phyloP scores from a whole-genome alignment of 176 grass and related monocot species.

The Aegilops longissima region DNA sequence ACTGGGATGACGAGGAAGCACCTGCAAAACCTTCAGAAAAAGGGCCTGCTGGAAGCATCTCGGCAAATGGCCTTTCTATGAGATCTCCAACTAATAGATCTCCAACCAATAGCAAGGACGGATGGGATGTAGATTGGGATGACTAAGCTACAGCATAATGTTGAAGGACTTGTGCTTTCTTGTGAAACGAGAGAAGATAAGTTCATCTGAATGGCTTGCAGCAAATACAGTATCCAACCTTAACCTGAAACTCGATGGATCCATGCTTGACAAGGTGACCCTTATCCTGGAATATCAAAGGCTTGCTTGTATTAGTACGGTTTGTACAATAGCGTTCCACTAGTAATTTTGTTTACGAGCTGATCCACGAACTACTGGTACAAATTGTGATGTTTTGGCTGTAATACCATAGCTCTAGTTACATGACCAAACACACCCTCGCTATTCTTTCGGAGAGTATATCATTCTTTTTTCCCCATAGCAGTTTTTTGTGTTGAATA shows the following conservation, averaged over 20 bases:
- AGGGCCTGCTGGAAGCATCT: constrained; percentile 35
- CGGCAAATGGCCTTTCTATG: constrained; percentile 61
- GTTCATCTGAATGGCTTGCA: neutral
- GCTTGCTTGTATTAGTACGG: constrained; percentile 6
- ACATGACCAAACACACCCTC: neutral
- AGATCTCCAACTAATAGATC: constrained; percentile 51
- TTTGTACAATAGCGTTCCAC: constrained; percentile 37
- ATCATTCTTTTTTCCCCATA: constrained; percentile 2
- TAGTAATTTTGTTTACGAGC: constrained; percentile 17
- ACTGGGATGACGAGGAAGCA: constrained; percentile 93
- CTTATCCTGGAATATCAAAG: constrained; percentile 18
- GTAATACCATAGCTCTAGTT: constrained; percentile 24
- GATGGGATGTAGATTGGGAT: constrained; percentile 96
- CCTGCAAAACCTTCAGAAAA: constrained; percentile 44
- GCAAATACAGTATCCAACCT: neutral
- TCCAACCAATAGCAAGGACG: constrained; percentile 61
- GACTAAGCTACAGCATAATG: constrained; percentile 46
- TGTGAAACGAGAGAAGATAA: constrained; percentile 1
- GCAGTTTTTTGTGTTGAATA: neutral
- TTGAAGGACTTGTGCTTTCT: neutral
- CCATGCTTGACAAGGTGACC: neutral
- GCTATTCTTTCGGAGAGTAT: constrained; percentile 24
- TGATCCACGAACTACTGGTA: constrained; percentile 29
- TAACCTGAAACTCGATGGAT: neutral
- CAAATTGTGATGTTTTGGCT: constrained; percentile 16